Conservation (phyloP, 768 basidiomycete genomes). For the Calocera viscosa region DNA sequence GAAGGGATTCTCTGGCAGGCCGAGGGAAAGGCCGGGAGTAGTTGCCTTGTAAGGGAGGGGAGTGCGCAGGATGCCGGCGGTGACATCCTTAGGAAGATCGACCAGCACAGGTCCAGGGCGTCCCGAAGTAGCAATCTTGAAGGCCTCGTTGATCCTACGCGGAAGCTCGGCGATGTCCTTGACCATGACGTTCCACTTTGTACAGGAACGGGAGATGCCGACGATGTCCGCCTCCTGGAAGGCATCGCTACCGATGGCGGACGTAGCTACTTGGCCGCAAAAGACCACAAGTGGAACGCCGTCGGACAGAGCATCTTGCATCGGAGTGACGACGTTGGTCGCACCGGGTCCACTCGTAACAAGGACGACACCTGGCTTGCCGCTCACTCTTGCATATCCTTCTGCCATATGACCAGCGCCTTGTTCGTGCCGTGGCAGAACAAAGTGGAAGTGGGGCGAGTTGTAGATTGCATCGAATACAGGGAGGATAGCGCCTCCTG, state of each 20-base stretch:
- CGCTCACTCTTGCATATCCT: constrained; percentile 93
- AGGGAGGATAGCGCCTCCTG: constrained; percentile 93
- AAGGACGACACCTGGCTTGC: constrained; percentile 93
- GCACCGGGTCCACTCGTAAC: constrained; percentile 97
- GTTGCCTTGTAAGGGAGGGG: constrained; percentile 78
- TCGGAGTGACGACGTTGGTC: constrained; percentile 92
- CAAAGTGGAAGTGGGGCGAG: constrained; percentile 85
- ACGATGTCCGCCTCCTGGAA: constrained; percentile 98
- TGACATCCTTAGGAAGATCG: constrained; percentile 97
- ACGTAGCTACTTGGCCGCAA: constrained; percentile 95
- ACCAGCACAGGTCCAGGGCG: constrained; percentile 96
- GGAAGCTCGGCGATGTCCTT: constrained; percentile 94
- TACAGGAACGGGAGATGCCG: constrained; percentile 92
- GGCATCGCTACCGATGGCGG: constrained; percentile 96
- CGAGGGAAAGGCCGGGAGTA: constrained; percentile 63
- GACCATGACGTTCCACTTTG: constrained; percentile 99
- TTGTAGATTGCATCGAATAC: constrained; percentile 99
- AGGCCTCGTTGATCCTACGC: constrained; percentile 92
- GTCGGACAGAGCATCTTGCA: constrained; percentile 95
- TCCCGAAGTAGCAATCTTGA: constrained; percentile 96
- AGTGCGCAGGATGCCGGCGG: constrained; percentile 76
- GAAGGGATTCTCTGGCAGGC: constrained; percentile 63
- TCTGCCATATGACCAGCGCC: constrained; percentile 99
- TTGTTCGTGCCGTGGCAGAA: constrained; percentile 93
- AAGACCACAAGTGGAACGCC: constrained; percentile 93